These are phyloP conservation scores for Rhodotorula sp. DNA, from an alignment of 1,284 basidiomycete species.

Conservation along the genomic window DNA sequence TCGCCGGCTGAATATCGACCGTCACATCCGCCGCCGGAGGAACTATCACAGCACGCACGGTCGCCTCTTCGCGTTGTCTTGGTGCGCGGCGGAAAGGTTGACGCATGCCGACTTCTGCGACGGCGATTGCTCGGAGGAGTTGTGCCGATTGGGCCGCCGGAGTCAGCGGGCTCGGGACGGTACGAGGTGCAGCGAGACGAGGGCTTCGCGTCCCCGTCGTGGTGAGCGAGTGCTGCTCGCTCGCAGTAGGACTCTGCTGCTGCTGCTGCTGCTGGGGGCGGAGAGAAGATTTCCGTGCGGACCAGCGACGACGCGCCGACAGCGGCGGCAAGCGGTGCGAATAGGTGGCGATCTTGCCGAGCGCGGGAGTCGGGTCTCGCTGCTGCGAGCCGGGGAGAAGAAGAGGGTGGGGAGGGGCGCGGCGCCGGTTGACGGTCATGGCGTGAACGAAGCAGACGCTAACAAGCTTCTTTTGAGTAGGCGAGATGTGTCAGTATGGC, in stretches of 20 bases:
- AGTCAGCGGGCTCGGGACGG: background rate
- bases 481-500: no score
- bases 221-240: no score
- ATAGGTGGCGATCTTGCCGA: constrained; percentile 25
- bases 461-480: no score
- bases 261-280: background rate
- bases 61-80: no score
- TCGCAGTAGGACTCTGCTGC: background rate
- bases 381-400: background rate
- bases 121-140: background rate
- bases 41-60: background rate
- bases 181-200: background rate
- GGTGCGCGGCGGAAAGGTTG: background rate
- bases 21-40: background rate
- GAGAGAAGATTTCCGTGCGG: background rate
- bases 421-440: background rate
- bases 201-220: no score
- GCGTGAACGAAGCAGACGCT: no score
- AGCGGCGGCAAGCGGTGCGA: constrained; percentile 14
- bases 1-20: constrained; percentile 4
- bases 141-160: background rate
- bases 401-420: constrained; percentile 20
- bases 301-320: background rate
- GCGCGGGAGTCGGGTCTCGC: background rate
- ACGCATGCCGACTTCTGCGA: constrained; percentile 5